These are phyloP conservation scores for Mucor ambiguus DNA, from an alignment of 371 early-diverging fungal species.

Conservation along the genomic window DNA sequence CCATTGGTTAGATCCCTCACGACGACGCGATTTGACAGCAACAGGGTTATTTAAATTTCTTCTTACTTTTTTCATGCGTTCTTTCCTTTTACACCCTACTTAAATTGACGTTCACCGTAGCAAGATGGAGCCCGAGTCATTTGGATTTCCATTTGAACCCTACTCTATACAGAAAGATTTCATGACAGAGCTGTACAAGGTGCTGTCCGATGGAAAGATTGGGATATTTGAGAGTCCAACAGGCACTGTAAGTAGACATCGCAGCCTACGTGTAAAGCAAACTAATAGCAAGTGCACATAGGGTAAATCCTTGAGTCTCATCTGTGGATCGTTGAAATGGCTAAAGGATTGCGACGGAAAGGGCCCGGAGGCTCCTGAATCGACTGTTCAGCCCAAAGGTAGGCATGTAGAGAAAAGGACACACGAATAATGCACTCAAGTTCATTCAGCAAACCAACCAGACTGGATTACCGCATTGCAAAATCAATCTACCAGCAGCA, in stretches of 20 bases:
- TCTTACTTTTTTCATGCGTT: too few species aligned
- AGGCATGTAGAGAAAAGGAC: background rate
- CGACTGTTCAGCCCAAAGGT: conserved; percentile 5
- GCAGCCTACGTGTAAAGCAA: background rate
- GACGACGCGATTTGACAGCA: too few species aligned
- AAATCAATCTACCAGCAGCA: conserved; percentile 16
- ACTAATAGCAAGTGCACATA: conserved; percentile 9
- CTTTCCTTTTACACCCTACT: too few species aligned
- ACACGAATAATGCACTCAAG: background rate
- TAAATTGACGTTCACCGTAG: background rate
- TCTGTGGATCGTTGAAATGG: conserved; percentile 88
- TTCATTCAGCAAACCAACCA: conserved; percentile 35
- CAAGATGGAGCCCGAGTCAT: conserved; percentile 24
- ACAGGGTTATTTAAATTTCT: too few species aligned
- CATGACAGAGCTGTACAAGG: conserved; percentile 74
- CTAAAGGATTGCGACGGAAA: conserved; percentile 56
- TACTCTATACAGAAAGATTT: conserved; percentile 82
- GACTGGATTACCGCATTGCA: conserved; percentile 47
- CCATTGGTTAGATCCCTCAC: too few species aligned
- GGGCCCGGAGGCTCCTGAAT: background rate
- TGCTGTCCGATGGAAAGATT: conserved; percentile 68
- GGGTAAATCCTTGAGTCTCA: conserved; percentile 88
- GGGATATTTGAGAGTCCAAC: conserved; percentile 92
- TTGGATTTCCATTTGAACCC: conserved; percentile 72
- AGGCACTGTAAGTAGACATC: conserved; percentile 69